Base-by-base conservation (phyloP, 345 rosid species). In the Brassica juncea region DNA sequence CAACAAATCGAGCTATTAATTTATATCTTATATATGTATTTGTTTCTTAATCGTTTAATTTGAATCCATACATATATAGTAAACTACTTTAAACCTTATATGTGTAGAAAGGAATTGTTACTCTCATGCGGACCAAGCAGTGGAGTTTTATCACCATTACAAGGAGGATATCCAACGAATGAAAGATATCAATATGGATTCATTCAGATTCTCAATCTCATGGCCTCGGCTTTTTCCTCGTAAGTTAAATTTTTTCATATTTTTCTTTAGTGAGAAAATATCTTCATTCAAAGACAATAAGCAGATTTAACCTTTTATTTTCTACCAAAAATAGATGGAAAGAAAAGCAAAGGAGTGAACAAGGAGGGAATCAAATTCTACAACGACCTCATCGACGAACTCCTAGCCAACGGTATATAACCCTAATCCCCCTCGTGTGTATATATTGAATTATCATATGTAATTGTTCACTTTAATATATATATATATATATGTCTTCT, bases 181-280 rank as follows among this genome's bases (percentile, higher is more conserved):
- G 79, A 84, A 86, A 19, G 70, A 59, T 15, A 59, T 84, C 8
- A 84, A 85, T 0, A 69, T 84, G 68, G 80, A 87, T 67, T 63
- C 82, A 7, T 86, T 80, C 47, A 84, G 86, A 79, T 84, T 87
- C 64, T 87, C 87, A 16, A 84, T 87, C 25, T 87, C 88, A 25
- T 87, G 90, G 90, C 16, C 84, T n/a, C 70, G 90, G 68, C 44
- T 87, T 19, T 15, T 83, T 3, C 87, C 89, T 12, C 49, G 87
- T 87, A 81, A 71, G 74, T 4, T 16, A 62, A 25, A 60, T 5
- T 4, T 28, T 0, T n/a, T 11, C 3, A 23, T 2, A 1, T 16
- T 12, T 31, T 74, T 52, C 4, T n/a, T 1, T 14, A 21, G 2
- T 4, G 31, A 31, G 25, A 42, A 11, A 58, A 16, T 21, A 14